Conservation (phyloP, 1,284 basidiomycete species). For the Exsudoporus floridanus region DNA sequence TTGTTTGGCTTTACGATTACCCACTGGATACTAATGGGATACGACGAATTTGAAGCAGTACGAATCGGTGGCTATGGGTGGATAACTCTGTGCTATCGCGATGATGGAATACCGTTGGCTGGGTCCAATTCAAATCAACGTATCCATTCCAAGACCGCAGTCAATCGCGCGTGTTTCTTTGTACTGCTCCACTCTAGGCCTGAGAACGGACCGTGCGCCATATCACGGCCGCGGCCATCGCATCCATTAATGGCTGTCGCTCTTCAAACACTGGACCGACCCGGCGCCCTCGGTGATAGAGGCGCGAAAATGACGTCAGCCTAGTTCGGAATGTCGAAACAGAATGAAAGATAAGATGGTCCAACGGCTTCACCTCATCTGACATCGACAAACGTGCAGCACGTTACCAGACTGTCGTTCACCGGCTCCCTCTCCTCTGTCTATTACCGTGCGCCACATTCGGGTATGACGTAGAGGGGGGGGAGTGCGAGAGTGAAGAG, state of each 20-base stretch:
- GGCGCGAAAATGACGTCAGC: neutral
- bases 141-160: neutral
- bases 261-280: neutral
- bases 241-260: neutral
- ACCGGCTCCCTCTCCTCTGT: neutral
- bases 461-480: constrained; percentile 8
- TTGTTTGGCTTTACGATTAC: neutral
- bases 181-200: neutral
- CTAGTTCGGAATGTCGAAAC: neutral
- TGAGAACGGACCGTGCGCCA: neutral
- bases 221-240: no score
- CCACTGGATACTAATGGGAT: no score
- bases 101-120: neutral
- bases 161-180: neutral
- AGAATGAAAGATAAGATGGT: constrained; percentile 1
- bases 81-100: neutral
- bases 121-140: neutral
- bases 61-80: neutral
- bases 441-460: neutral
- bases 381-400: neutral
- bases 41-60: neutral
- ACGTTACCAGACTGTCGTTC: neutral
- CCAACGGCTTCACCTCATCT: neutral
- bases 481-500: constrained; percentile 2
- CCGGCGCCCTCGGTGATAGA: neutral